These are phyloP conservation scores for Sphagnum tenellum DNA, from an alignment of 225 moss, liverwort and hornwort species.

Conservation along the genomic window DNA sequence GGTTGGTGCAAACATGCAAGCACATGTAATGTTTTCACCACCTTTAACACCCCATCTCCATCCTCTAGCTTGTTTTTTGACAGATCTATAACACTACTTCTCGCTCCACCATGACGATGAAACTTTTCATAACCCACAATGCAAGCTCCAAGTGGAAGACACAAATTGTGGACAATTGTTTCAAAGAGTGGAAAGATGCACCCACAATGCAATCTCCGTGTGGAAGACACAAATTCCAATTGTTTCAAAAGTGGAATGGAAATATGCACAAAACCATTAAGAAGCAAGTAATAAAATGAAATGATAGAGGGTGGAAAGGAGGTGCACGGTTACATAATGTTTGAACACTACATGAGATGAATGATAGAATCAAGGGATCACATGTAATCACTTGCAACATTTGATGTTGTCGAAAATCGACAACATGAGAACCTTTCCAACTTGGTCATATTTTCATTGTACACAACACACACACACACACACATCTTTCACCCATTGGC, in stretches of 20 bases:
- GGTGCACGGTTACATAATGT: slow-evolving; percentile 18
- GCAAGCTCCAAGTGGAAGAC: not conserved
- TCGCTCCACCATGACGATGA: not conserved
- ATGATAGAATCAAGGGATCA: slow-evolving; percentile 40
- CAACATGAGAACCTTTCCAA: slow-evolving; percentile 62
- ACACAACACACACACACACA: not conserved
- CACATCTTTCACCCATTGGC: too few relatives aligned
- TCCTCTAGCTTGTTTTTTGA: slow-evolving; percentile 68
- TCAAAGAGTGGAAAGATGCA: too few relatives aligned
- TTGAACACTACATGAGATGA: slow-evolving; percentile 37
- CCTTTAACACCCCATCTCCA: slow-evolving; percentile 38
- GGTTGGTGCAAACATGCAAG: slow-evolving; percentile 51
- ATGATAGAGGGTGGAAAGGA: not conserved
- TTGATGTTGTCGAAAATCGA: slow-evolving; percentile 32
- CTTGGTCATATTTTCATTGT: slow-evolving; percentile 48
- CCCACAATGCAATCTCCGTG: too few relatives aligned
- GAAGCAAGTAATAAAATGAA: too few relatives aligned
- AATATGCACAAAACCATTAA: too few relatives aligned
- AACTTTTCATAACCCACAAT: not conserved
- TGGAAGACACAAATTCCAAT: too few relatives aligned
- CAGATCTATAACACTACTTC: slow-evolving; percentile 48
- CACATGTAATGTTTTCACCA: slow-evolving; percentile 28
- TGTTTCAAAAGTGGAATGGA: too few relatives aligned
- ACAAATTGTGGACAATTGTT: too few relatives aligned
- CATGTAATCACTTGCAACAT: slow-evolving; percentile 55